These are phyloP conservation scores for Lactarius sp. DNA, from an alignment of 768 basidiomycete species.

Conservation along the genomic window DNA sequence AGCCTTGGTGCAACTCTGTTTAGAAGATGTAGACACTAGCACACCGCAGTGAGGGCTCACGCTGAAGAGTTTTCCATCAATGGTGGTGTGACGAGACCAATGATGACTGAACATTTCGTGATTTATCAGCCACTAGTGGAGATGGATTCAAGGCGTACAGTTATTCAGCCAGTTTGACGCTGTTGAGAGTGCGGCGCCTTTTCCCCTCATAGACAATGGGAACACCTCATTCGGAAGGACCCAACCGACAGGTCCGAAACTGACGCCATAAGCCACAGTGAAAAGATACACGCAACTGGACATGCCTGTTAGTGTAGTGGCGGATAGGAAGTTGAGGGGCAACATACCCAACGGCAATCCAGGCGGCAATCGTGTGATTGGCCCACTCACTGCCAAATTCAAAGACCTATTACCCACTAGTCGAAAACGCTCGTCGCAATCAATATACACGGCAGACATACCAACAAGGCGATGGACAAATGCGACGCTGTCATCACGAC, in stretches of 20 bases:
- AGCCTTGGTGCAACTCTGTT: constrained; percentile 35
- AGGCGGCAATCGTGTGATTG: constrained; percentile 52
- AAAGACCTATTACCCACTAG: constrained; percentile 36
- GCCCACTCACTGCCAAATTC: constrained; percentile 54
- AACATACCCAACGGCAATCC: constrained; percentile 62
- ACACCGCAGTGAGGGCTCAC: constrained; percentile 33
- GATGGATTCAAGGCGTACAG: constrained; percentile 34
- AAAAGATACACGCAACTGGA: constrained; percentile 58
- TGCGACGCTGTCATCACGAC: constrained; percentile 61
- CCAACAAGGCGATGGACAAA: constrained; percentile 58
- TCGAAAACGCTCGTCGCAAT: background rate
- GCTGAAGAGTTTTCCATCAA: constrained; percentile 56
- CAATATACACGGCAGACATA: constrained; percentile 30
- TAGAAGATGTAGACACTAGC: background rate
- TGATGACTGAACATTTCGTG: constrained; percentile 47
- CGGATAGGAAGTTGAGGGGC: background rate
- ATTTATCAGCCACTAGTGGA: background rate
- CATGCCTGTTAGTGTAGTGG: background rate
- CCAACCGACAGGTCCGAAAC: constrained; percentile 80
- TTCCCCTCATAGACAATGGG: constrained; percentile 69
- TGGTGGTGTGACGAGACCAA: constrained; percentile 68
- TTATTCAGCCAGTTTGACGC: constrained; percentile 87
- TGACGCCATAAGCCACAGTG: constrained; percentile 72
- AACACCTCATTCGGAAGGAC: constrained; percentile 82
- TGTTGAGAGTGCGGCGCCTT: constrained; percentile 78